Base-by-base conservation (phyloP, 2,329 filamentous ascomycete species). In the Gyromitra esculenta region DNA sequence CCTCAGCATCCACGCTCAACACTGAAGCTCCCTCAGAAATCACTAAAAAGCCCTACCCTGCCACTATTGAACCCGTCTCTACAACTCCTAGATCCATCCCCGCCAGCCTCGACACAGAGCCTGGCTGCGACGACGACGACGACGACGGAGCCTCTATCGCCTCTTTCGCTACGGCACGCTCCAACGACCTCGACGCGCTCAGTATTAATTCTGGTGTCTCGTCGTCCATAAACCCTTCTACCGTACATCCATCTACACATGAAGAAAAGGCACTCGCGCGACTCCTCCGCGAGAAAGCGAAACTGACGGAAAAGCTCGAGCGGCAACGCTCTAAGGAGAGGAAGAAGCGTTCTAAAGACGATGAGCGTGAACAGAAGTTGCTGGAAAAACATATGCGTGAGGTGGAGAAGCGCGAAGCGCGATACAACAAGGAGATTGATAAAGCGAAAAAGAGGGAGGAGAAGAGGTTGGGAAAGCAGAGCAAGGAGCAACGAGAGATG, bases 341-440 rank as follows among this genome's bases (percentile, higher is more conserved):
- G 73, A 88, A 88, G 7, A 85, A 72, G 25, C 69, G 65, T 2
- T 41, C 41, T 1, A 77, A 77, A 18, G 66, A 68, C 4, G 67
- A 84, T 62, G 90, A 90, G 80, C 85, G 92, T 0, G 88, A 91
- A 52, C 87, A 89, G 21, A 91, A 90, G 80, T 78, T 89, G 4
- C 85, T 87, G 39, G 91, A 89, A 82, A 85, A 89, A 6, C 86
- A 87, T 39, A 89, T 91, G 81, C 90, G 88, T 81, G 89, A 92
- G 82, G 87, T 89, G 59, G 86, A 85, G 62, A 92, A 91, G 81
- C 88, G 90, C 67, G 88, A 91, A 79, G 89, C 89, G 60, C 91
- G 90, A 79, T 90, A 90, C 80, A 86, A 87, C 78, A 87, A 86
- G 73, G 91, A 93, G 81, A 85, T 89, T 76, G 85, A 85, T 79